Evolutionary conservation across 768 basidiomycete species (phyloP).

Genomic region (Tulasnella sp.): DNA sequence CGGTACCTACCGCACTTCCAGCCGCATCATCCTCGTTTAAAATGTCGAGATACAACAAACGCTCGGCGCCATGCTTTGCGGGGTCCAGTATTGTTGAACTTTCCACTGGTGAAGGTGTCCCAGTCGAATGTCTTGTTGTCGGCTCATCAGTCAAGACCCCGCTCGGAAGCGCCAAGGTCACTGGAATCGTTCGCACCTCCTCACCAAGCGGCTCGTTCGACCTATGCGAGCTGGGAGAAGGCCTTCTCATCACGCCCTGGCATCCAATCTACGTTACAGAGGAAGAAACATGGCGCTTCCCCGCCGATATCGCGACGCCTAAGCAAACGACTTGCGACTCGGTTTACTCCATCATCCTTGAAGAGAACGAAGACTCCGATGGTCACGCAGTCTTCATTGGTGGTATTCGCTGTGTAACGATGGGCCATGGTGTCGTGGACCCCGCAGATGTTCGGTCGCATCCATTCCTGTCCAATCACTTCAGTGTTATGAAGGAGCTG

Average conservation of each 20-base stretch:
- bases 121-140: slow-evolving; percentile 22
- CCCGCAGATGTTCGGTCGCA: slow-evolving; percentile 35
- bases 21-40: neutral
- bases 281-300: slow-evolving; percentile 37
- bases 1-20: neutral
- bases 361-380: slow-evolving; percentile 26
- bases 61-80: slow-evolving; percentile 35
- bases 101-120: neutral
- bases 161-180: slow-evolving; percentile 21
- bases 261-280: slow-evolving; percentile 33
- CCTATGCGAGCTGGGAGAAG: slow-evolving; percentile 33
- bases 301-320: slow-evolving; percentile 31
- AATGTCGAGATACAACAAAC: slow-evolving; percentile 16
- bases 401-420: slow-evolving; percentile 34
- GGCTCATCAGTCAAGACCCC: slow-evolving; percentile 32
- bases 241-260: slow-evolving; percentile 36
- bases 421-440: slow-evolving; percentile 36
- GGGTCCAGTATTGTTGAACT: slow-evolving; percentile 32
- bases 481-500: slow-evolving; percentile 29
- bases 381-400: slow-evolving; percentile 34
- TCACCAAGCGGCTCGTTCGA: neutral
- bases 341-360: slow-evolving; percentile 37
- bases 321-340: slow-evolving; percentile 27
- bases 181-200: slow-evolving; percentile 29
- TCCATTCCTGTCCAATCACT: slow-evolving; percentile 36